Evolutionary conservation across 441 rosid species (phyloP).

Genomic region (Metrosideros polymorpha): DNA sequence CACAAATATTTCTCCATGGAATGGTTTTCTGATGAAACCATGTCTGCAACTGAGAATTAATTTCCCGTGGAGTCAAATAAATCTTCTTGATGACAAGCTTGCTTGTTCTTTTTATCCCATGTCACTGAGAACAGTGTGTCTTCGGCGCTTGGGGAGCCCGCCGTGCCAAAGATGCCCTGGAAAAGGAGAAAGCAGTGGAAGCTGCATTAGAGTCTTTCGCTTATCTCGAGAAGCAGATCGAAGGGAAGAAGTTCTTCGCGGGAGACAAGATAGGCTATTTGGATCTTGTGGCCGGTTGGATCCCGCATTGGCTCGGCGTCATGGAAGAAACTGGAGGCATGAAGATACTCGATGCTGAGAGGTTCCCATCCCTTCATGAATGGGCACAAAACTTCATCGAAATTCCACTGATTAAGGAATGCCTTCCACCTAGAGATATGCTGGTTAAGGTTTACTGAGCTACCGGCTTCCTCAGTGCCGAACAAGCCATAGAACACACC

Average conservation of each 20-base stretch:
- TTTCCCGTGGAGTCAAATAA: not conserved
- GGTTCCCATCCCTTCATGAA: conserved; percentile 14
- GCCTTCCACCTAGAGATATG: conserved; percentile 12
- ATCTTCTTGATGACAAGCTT: not conserved
- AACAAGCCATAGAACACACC: not conserved
- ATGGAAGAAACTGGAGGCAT: conserved; percentile 26
- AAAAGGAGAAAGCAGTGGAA: conserved; percentile 14
- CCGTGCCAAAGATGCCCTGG: conserved; percentile 9
- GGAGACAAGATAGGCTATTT: conserved; percentile 23
- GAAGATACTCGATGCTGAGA: conserved; percentile 17
- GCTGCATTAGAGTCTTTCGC: conserved; percentile 7
- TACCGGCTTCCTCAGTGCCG: conserved; percentile 5
- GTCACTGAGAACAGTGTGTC: not conserved
- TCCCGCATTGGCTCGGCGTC: conserved; percentile 16
- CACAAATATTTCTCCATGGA: not conserved
- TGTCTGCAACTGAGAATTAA: not conserved
- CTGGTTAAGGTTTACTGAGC: not conserved
- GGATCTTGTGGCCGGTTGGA: conserved; percentile 25
- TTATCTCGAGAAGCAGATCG: conserved; percentile 14
- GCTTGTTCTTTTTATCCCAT: not conserved
- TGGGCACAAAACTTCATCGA: conserved; percentile 11
- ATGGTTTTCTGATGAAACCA: not conserved
- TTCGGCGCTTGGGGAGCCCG: conserved; percentile 9
- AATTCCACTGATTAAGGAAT: conserved; percentile 13
- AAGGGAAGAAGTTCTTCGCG: conserved; percentile 19